These are phyloP conservation scores for Pigoraptor vietnamica DNA, from an alignment of 78 protist genomes.

Conservation along the genomic window DNA sequence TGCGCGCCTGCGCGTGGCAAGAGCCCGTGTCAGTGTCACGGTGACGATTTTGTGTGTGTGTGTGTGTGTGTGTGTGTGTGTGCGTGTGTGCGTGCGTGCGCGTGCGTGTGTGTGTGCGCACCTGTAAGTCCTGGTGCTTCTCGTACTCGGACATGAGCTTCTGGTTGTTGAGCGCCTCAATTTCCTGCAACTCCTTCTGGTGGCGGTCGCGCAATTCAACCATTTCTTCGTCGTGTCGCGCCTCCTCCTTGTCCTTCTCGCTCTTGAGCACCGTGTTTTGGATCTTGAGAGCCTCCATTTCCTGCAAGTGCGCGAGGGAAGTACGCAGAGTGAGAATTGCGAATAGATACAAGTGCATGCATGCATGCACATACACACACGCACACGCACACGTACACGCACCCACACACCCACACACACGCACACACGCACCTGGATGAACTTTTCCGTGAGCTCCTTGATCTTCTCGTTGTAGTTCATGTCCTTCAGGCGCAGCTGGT, in stretches of 20 bases:
- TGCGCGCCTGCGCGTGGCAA: too few relatives aligned
- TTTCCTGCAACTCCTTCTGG: neutral
- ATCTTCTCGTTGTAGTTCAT: slow-evolving; percentile 39
- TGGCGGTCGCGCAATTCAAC: slow-evolving; percentile 3
- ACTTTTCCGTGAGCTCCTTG: slow-evolving; percentile 46
- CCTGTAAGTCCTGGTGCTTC: neutral
- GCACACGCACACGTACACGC: too few relatives aligned
- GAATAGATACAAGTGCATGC: too few relatives aligned
- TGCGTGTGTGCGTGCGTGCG: too few relatives aligned
- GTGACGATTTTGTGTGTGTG: too few relatives aligned
- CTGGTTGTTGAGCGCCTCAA: slow-evolving; percentile 32
- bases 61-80: too few relatives aligned
- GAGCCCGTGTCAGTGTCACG: too few relatives aligned
- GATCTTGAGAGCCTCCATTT: slow-evolving; percentile 18
- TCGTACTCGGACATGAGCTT: slow-evolving; percentile 26
- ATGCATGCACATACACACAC: neutral
- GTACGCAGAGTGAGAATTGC: too few relatives aligned
- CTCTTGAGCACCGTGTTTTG: neutral
- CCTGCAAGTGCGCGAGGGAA: too few relatives aligned
- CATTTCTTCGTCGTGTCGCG: slow-evolving; percentile 34
- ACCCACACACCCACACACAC: too few relatives aligned
- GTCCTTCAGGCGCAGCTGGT: slow-evolving; percentile 32
- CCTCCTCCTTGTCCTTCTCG: slow-evolving; percentile 34
- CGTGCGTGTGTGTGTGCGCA: neutral
- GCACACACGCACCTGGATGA: neutral